phyloP scores from a whole-genome alignment of 352 stramenopile genomes.

The Blastocystis sp. region DNA sequence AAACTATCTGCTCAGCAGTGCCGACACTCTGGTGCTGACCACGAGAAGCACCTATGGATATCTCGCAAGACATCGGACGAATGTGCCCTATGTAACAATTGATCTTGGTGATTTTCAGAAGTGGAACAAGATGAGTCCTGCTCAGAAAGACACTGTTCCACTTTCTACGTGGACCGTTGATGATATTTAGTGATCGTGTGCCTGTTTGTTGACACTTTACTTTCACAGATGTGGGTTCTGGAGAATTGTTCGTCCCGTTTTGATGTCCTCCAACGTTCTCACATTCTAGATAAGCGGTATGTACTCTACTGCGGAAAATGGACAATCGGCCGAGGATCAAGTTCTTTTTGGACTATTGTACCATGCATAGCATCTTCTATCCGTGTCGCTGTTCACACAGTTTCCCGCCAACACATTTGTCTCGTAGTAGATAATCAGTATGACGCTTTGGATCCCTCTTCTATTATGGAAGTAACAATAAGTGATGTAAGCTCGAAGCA shows the following conservation, averaged over 20 bases:
- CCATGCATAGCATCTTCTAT: background rate
- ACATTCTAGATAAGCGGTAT: background rate
- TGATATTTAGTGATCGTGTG: constrained; percentile 12
- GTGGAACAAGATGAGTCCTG: background rate
- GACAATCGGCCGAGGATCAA: background rate
- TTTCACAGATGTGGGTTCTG: constrained; percentile 17
- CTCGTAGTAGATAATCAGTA: background rate
- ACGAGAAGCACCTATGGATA: constrained; percentile 10
- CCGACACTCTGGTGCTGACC: constrained; percentile 13
- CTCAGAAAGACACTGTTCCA: background rate
- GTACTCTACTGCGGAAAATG: constrained; percentile 31
- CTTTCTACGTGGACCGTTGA: background rate
- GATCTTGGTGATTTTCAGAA: constrained; percentile 26
- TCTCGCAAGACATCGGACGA: background rate
- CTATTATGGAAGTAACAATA: background rate
- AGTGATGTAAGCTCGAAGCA: constrained; percentile 17
- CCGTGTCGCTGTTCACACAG: background rate
- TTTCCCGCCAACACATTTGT: constrained; percentile 12
- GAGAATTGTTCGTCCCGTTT: background rate
- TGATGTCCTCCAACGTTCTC: background rate
- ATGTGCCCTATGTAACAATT: background rate
- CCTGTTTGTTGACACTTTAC: background rate
- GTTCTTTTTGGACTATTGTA: background rate
- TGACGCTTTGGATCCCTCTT: background rate
- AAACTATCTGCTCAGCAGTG: constrained; percentile 24